These are phyloP conservation scores for Malus hybrid DNA, from an alignment of 331 rosid species.

Conservation along the genomic window DNA sequence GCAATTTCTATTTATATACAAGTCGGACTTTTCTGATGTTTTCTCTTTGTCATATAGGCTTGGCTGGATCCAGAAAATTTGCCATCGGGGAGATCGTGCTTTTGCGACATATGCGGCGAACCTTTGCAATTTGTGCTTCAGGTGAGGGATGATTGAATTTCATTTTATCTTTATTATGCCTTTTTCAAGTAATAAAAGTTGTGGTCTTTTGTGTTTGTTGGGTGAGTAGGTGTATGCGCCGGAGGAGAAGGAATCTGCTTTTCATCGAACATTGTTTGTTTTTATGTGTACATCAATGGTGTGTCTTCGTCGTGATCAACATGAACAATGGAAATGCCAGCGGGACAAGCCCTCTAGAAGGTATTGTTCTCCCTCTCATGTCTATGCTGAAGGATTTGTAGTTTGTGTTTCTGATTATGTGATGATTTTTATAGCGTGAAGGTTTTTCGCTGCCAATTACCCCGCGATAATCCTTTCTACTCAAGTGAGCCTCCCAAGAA, in stretches of 20 bases:
- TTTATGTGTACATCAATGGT: slow-evolving; percentile 78
- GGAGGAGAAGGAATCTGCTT: slow-evolving; percentile 48
- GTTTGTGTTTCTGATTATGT: slow-evolving; percentile 21
- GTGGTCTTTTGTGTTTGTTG: slow-evolving; percentile 4
- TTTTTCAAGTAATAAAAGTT: background rate
- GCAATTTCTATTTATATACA: background rate
- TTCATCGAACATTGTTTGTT: slow-evolving; percentile 73
- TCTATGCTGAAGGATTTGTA: background rate
- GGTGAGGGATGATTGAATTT: slow-evolving; percentile 41
- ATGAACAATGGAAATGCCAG: slow-evolving; percentile 69
- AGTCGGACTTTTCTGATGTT: background rate
- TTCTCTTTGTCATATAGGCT: slow-evolving; percentile 38
- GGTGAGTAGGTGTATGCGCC: slow-evolving; percentile 66
- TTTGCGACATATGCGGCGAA: slow-evolving; percentile 71
- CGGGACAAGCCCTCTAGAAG: slow-evolving; percentile 56
- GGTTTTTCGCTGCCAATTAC: slow-evolving; percentile 77
- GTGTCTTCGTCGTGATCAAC: slow-evolving; percentile 82
- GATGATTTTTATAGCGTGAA: slow-evolving; percentile 55
- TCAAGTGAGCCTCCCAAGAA: slow-evolving; percentile 43
- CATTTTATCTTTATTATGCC: background rate
- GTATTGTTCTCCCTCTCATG: slow-evolving; percentile 22
- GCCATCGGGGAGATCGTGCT: slow-evolving; percentile 53
- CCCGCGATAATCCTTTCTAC: slow-evolving; percentile 64
- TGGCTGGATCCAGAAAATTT: slow-evolving; percentile 84
- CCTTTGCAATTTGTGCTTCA: slow-evolving; percentile 78